Base-by-base conservation (phyloP, 805 yeast species). In the Novakomyces olei region DNA sequence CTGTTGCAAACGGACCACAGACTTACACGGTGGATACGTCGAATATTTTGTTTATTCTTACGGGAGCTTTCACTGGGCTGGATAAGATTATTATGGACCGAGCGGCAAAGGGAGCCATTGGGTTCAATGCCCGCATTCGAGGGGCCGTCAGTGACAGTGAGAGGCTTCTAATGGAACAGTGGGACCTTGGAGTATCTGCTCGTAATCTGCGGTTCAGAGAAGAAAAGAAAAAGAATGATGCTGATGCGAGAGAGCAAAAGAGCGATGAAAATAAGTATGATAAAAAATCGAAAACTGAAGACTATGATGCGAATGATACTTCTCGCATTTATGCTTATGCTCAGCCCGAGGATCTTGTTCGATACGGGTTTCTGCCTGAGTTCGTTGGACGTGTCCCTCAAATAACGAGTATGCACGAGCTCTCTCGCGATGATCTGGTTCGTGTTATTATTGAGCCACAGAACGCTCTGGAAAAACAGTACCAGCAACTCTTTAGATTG, bases 21-120 rank as follows among this genome's bases (percentile, higher is more conserved):
- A 49, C 57, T 0, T 63, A 54, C 40, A 54, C 60, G 7, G 53
- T 68, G 14, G 70, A 68, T 38, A 68, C 74, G 1, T 59, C 67
- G 3, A 65, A 67, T 40, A 63, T 68, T 7, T 40, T 68, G 18
- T 69, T 69, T 43, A 59, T 69, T 31, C 48, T 65, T 5, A 65
- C 67, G 65, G 75, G 75, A 18, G 74, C 74, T 0, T 69, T 69
- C 51, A 66, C 65, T 9, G 73, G 73, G 3, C 47, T 69, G 25
- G 72, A 67, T 39, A 53, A 55, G 31, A 60, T 64, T 32, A 50
- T 67, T 15, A 52, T 54, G 2, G 49, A 51, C 19, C 53, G 74
- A 36, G 37, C 60, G 10, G 39, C 47, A 1, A 39, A 42, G 2
- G 36, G 50, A 4, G 39, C 42, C 19, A 41, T 48, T 26, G 50